Base-by-base conservation (phyloP, 2,329 filamentous ascomycete species). In the Colletotrichum theobromicola region DNA sequence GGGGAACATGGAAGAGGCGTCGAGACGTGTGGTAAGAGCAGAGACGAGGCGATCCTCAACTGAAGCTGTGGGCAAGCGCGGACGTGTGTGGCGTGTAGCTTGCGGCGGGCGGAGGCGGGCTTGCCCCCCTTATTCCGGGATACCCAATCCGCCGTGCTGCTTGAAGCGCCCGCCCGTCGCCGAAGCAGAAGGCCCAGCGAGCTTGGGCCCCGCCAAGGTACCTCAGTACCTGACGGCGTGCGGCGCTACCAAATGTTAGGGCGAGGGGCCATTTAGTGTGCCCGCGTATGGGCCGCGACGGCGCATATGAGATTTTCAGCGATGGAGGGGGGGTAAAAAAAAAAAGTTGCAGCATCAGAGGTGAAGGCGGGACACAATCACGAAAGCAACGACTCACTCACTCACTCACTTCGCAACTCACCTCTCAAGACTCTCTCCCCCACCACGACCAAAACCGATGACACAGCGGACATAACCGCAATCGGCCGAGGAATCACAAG, bases 151-250 rank as follows among this genome's bases (percentile, higher is more conserved):
- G 37, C 37, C 32, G 50, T 50, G 21, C 32, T 57, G 24, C 63
- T 57, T 66, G 63, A 53, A 57, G 46, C 50, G 50, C 64, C 64
- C 26, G 30, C 30, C 30, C 18, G 32, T 21, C 32, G 34, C n/a
- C 34, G 37, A 64, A 64, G 34, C 12, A 26, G 21, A 64, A 15
- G 24, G 35, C 21, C 21, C n/a, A 24, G 21, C 8, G 46, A 50
- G 70, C 70, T 70, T 57, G 66, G 66, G 60, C 70, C 70, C 60
- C 70, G 66, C 70, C 66, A 65, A 73, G 70, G 66, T 65, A 70
- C 66, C 7, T 6, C 61, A 50, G 72, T 72, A 67, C 63, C 46
- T n/a, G 37, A 53, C 67, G 46, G 50, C 67, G 60, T 30, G 67
- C 66, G 21, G 58, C 46, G 26, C 58, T 63, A 53, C 46, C 26